Evolutionary conservation across 1,139 yeast species (phyloP), one percentile per base, ranked within the genome.

Genomic region (Saccharomyces uvarum): DNA sequence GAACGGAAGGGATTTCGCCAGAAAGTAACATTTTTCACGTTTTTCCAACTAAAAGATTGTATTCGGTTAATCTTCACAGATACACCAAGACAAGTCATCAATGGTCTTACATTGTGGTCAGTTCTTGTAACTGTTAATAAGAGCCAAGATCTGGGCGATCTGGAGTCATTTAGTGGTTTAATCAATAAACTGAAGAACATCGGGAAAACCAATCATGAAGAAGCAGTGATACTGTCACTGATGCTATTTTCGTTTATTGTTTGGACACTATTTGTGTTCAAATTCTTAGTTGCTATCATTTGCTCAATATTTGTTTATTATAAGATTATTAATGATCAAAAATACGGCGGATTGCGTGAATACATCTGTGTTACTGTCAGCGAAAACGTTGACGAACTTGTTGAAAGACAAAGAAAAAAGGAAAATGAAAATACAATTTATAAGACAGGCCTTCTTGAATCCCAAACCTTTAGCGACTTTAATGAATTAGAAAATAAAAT

Each of bases 41-140:
- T 83, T 67, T 81, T 80, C 63, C 84, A 87, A 55, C 70, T 87
- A 52, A 82, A 83, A 59, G 79, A 80, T 51, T 87, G 93, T 66
- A 66, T 83, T 9, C 81, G 82, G 53, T 75, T 86, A 44, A 62
- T 86, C n/a, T 73, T 87, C 47, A 90, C 95, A 0, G 96, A 89
- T 62, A 79, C 91, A 6, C 96, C 97, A 7, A 79, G 96, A 69
- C 96, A 89, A 71, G 86, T 86, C 2, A 80, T 89, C 61, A 89
- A 89, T 66, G 85, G 89, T 24, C 73, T 87, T 62, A 88, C 96
- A 0, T 70, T 86, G 41, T 76, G 84, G 63, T 77, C 81, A 1
- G 80, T 81, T 24, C 70, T 79, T 50, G 59, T 67, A 6, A 62
- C 69, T 33, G 41, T 27, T 6, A 66, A 76, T 50, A 65, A 77